Conservation (phyloP, 192 early-diverging fungal species). For the Umbelopsis sp. region DNA sequence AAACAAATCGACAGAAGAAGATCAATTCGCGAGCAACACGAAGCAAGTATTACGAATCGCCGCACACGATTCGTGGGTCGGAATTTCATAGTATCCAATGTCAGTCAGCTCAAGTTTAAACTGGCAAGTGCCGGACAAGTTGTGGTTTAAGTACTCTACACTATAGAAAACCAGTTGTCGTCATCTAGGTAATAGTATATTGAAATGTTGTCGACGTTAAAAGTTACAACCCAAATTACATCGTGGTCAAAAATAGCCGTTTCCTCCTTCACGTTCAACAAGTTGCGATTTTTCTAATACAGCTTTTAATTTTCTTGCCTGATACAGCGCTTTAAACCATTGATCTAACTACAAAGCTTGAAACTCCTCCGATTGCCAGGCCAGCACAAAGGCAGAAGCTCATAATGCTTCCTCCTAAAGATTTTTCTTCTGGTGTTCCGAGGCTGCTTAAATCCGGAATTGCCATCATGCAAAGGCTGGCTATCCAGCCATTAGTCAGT, state of each 20-base stretch:
- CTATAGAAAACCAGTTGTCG: too few relatives aligned
- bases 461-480: conserved; percentile 65
- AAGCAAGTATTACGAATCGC: conserved; percentile 18
- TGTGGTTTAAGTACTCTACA: background rate
- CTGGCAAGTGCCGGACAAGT: background rate
- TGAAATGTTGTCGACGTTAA: too few relatives aligned
- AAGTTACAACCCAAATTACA: too few relatives aligned
- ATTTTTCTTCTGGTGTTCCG: conserved; percentile 48
- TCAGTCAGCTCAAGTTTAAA: background rate
- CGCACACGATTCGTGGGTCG: conserved; percentile 17
- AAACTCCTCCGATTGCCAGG: conserved; percentile 65
- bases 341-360: conserved; percentile 51
- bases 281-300: too few relatives aligned
- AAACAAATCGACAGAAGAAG: conserved; percentile 17
- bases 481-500: conserved; percentile 67
- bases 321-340: conserved; percentile 21
- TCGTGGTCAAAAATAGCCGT: too few relatives aligned
- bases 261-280: too few relatives aligned
- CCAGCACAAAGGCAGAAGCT: conserved; percentile 66
- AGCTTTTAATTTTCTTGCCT: background rate
- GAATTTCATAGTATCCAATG: background rate
- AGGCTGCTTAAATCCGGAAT: conserved; percentile 41
- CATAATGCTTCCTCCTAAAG: conserved; percentile 65
- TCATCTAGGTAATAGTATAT: too few relatives aligned
- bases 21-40: conserved; percentile 16